Evolutionary conservation across 106 monocot species (phyloP), one percentile per base, ranked within the genome.

Genomic region (Phalaenopsis equestris): DNA sequence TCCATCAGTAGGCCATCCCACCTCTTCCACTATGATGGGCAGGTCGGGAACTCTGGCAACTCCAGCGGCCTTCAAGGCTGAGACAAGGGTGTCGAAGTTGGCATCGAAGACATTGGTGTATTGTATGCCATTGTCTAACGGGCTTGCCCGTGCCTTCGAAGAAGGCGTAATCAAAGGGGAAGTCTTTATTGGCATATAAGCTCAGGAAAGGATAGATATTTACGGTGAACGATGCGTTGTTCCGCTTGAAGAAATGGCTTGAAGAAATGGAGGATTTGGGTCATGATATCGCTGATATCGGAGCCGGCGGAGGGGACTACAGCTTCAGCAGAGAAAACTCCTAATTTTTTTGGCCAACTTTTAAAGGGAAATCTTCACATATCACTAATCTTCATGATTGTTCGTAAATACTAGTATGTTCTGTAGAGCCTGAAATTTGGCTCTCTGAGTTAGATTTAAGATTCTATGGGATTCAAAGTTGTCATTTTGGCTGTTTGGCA

Each of bases 101-200:
- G 90, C 90, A 56, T 90, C 87, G 17, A 90, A 90, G n/a, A 90
- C 90, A n/a, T 87, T 87, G 56, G 73, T 90, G 83, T 90, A 90
- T 8, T 65, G 24, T 30, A 90, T 81, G 0, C 78, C 79, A 19
- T 81, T 79, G 41, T 85, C 90, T 1, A 41, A 83, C 46, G 0
- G 84, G 85, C 1, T 24, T 46, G 48, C 52, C 45, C 2, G 24
- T 41, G 9, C 90, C 90, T 23, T 90, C 90, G 47, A 90, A 90
- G 85, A 90, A 90, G 55, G 90, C 90, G 78, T 78, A 90, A 37
- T 90, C 83, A 7, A 90, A 36, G n/a, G 90, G 90, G 78, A 90
- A 90, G 38, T 81, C 56, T 1, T 56, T 67, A 37, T 82, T 84
- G 38, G 74, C 78, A 55, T 87, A 87, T 23, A 89, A 82, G n/a